Conservation (phyloP, 805 yeast genomes). For the Starmerella sirachaensis region DNA sequence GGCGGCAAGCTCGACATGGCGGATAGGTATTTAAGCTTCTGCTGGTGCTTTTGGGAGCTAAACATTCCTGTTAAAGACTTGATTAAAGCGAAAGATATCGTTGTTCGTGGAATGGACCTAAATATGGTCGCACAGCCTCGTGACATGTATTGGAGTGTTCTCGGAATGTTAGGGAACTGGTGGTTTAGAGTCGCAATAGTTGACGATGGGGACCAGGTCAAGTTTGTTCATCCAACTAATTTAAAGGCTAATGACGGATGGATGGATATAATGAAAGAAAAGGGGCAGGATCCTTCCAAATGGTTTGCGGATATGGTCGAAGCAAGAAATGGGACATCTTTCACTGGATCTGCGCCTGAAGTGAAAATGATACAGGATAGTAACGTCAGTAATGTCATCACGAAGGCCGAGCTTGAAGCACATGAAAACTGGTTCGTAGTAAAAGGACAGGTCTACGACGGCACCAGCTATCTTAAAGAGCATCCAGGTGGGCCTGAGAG, state of each 20-base stretch:
- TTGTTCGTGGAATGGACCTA: conserved; percentile 31
- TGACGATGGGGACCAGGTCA: conserved; percentile 20
- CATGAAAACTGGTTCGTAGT: conserved; percentile 28
- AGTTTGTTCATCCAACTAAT: conserved; percentile 22
- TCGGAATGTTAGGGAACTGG: conserved; percentile 32
- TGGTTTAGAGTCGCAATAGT: conserved; percentile 28
- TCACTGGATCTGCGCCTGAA: conserved; percentile 12
- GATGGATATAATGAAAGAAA: conserved; percentile 31
- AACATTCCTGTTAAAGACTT: conserved; percentile 22
- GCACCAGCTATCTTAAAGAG: conserved; percentile 25
- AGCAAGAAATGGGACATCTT: conserved; percentile 1
- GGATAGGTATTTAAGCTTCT: conserved; percentile 27
- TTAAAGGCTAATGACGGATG: conserved; percentile 24
- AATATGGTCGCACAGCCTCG: conserved; percentile 31
- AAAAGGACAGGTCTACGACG: conserved; percentile 30
- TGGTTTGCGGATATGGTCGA: conserved; percentile 23
- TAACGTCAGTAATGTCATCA: conserved; percentile 20
- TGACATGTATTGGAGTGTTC: conserved; percentile 32
- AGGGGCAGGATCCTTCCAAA: conserved; percentile 2
- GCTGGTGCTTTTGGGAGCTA: conserved; percentile 32
- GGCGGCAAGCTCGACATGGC: conserved; percentile 30
- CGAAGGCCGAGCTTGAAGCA: conserved; percentile 19
- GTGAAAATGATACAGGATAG: conserved; percentile 27
- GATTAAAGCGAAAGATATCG: conserved; percentile 24
- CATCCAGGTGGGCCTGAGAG: conserved; percentile 42